Base-by-base conservation (phyloP, 768 basidiomycete genomes). In the Rhodotorula kratochvilovae region DNA sequence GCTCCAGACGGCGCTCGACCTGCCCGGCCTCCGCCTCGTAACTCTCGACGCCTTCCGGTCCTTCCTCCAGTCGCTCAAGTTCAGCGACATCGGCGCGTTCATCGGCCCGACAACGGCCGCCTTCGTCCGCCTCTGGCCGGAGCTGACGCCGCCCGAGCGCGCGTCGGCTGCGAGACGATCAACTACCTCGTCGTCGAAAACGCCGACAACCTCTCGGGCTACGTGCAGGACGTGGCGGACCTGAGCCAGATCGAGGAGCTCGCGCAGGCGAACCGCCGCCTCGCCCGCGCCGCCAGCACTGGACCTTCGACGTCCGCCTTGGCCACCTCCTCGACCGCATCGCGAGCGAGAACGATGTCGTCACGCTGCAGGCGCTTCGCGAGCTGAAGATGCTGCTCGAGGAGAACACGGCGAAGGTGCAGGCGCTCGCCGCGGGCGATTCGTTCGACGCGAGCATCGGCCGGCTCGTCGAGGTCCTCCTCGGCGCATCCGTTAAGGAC, bases 81-180 rank as follows among this genome's bases (percentile, higher is more conserved):
- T 86, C 29, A 80, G 79, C 57, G 93, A 98, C 71, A 83, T 93
- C 54, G 88, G 91, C 5, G 87, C 90, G 5, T 88, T 92, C 77
- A 85, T 94, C 59, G 92, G 92, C 7, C 86, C 90, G 8, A 95
- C 92, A 0, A 90, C 88, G 51, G 93, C 95, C 6, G 87, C 90
- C 1, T 84, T 97, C 64, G 85, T 92, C 23, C 85, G 87, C 6
- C 84, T 85, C 7, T 99, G 96, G 96, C 78, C 83, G 5, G 81
- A 79, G 2, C 86, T 98, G 55, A 84, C 85, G 25, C 63, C 81
- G 0, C 75, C 79, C 19, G 86, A 87, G 56, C 85, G 84, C 15
- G 80, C 81, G 3, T 79, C 85, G 5, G 91, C 89, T 0, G 82
- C 81, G 79, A 83, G 61, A 88, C 87, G 17, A 81, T 98, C 63